Evolutionary conservation across 441 rosid species (phyloP), one percentile per base, ranked within the genome.

Genomic region (Erodium texanum): DNA sequence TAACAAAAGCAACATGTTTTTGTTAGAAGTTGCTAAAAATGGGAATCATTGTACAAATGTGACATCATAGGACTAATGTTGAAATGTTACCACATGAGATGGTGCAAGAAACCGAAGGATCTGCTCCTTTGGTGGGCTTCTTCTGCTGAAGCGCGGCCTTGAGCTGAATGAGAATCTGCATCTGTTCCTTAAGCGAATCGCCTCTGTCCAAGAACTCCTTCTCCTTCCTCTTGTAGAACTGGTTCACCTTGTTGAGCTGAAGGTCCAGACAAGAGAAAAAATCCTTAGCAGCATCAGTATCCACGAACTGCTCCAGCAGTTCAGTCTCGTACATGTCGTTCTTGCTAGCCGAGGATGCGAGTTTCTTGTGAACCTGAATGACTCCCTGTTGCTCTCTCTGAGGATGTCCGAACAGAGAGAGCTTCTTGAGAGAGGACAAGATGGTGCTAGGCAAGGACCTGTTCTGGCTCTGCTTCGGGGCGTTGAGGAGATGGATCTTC

Each of bases 191-290:
- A 83, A 89, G 73, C 41, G 82, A 78, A 15, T 92, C 97, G 48
- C 93, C 96, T 83, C 99, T 89, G 43, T 94, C 99, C 82, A 89
- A 19, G 80, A 94, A 92, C 84, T 92, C 98, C 62, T 82, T 85
- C 88, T 94, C 99, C 70, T 88, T 94, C 7, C 73, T 74, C 74
- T 76, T 84, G 76, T 85, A 94, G 73, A 94, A 94, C 14, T 87
- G 90, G 70, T 91, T 94, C 76, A 91, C 99, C 68, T 94, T 94
- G 83, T 89, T 94, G 23, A 94, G 93, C 62, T 94, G 97, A 41
- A 61, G 62, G 80, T 94, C 99, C 56, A 91, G 74, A 67, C 96
- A 86, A 16, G 77, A 59, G 68, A 94, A 94, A 75, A 89, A 94
- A 67, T 87, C 97, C 72, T 82, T 83, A 12, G 82, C 83, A 22